phyloP scores from a whole-genome alignment of 306 rosid species.

The Astragalus glycyphyllos region DNA sequence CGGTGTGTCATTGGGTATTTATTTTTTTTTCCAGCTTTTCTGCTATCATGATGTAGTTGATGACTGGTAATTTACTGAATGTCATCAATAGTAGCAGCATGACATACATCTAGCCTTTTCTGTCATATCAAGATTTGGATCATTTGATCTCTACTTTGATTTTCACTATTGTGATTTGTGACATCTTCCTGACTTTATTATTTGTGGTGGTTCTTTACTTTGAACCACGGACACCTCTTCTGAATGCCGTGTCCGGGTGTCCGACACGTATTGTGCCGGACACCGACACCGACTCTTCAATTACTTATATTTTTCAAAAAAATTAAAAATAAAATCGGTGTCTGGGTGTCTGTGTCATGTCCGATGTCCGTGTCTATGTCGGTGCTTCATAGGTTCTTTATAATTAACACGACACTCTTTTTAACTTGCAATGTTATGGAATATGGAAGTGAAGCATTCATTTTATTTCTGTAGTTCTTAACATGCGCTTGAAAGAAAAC shows the following conservation, averaged over 20 bases:
- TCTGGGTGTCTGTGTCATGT: too few relatives aligned
- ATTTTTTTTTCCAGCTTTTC: slow-evolving; percentile 40
- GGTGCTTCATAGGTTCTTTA: too few relatives aligned
- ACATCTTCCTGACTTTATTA: slow-evolving; percentile 26
- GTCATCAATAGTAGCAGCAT: slow-evolving; percentile 6
- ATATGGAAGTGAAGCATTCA: neutral
- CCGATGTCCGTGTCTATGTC: too few relatives aligned
- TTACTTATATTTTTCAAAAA: too few relatives aligned
- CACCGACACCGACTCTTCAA: too few relatives aligned
- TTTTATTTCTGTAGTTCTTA: neutral
- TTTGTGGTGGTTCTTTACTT: slow-evolving; percentile 19
- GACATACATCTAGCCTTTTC: slow-evolving; percentile 7
- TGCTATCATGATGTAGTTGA: slow-evolving; percentile 1
- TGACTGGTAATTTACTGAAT: slow-evolving; percentile 16
- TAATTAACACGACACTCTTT: neutral
- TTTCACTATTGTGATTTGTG: neutral
- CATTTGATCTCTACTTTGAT: slow-evolving; percentile 20
- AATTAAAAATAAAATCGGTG: too few relatives aligned
- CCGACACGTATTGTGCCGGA: too few relatives aligned
- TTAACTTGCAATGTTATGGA: neutral
- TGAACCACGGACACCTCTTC: too few relatives aligned
- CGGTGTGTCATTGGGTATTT: neutral
- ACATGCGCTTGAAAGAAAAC: slow-evolving; percentile 7
- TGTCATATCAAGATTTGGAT: slow-evolving; percentile 12
- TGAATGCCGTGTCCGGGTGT: too few relatives aligned